Evolutionary conservation across 495 filamentous ascomycete species (phyloP).

Genomic region (Penicillium parvum): DNA sequence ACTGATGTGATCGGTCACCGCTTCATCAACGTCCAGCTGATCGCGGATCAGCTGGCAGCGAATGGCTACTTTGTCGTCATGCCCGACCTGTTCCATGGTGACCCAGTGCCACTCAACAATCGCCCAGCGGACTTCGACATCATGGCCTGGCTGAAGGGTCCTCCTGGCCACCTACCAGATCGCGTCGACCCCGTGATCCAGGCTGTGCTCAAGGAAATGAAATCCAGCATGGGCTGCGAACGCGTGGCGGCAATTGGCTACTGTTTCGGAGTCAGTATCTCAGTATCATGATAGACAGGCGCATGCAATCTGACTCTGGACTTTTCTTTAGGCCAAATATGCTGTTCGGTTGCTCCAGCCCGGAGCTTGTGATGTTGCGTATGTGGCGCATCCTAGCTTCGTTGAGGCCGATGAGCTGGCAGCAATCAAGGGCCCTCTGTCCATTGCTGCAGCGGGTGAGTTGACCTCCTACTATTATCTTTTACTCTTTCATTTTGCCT

Average conservation of each 20-base stretch:
- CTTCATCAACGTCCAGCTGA: conserved; percentile 33
- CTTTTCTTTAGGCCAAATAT: conserved; percentile 41
- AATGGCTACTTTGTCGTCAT: conserved; percentile 73
- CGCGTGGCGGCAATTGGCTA: conserved; percentile 68
- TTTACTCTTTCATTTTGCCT: background rate
- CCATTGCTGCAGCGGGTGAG: conserved; percentile 64
- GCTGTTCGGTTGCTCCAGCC: conserved; percentile 38
- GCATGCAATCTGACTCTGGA: background rate
- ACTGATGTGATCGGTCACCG: conserved; percentile 34
- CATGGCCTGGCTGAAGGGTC: conserved; percentile 27
- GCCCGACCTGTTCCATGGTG: conserved; percentile 47
- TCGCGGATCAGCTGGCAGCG: conserved; percentile 71
- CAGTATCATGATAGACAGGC: background rate
- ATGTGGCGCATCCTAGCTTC: conserved; percentile 66
- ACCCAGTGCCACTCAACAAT: conserved; percentile 29
- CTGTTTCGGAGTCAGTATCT: conserved; percentile 59
- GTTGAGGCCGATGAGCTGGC: conserved; percentile 65
- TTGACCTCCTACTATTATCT: background rate
- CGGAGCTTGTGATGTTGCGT: conserved; percentile 52
- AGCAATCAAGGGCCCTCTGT: conserved; percentile 60
- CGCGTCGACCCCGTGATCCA: conserved; percentile 59
- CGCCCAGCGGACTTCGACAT: conserved; percentile 24
- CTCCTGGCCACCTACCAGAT: conserved; percentile 53
- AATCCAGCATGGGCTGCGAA: conserved; percentile 47
- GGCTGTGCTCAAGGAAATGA: conserved; percentile 50